Evolutionary conservation across 345 rosid genomes (phyloP).

Genomic region (Clarkia xantiana): DNA sequence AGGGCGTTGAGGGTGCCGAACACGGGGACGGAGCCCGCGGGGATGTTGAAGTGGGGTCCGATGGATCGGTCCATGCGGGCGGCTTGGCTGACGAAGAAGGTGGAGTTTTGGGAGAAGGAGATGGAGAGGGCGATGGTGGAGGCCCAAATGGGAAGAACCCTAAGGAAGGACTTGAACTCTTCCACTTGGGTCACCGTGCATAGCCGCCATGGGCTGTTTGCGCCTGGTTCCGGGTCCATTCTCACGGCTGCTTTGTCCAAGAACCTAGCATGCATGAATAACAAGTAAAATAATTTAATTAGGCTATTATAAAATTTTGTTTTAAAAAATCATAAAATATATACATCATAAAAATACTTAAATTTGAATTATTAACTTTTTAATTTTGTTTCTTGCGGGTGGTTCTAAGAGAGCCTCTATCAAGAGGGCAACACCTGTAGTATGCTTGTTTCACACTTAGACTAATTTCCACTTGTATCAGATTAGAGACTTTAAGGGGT

Average conservation of each 20-base stretch:
- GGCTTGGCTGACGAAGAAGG: conserved; percentile 41
- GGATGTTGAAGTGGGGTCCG: conserved; percentile 29
- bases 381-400: too few species aligned
- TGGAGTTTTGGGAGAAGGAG: conserved; percentile 32
- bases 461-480: too few species aligned
- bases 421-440: too few species aligned
- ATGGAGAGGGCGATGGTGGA: conserved; percentile 30
- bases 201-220: conserved; percentile 22
- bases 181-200: conserved; percentile 49
- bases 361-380: too few species aligned
- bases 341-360: too few species aligned
- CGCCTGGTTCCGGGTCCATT: conserved; percentile 7
- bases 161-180: conserved; percentile 29
- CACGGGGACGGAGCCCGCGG: conserved; percentile 30
- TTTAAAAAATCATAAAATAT: too few species aligned
- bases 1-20: conserved; percentile 31
- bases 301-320: too few species aligned
- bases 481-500: too few species aligned
- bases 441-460: too few species aligned
- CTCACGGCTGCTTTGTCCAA: conserved; percentile 34
- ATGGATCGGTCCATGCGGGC: conserved; percentile 29
- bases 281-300: too few species aligned
- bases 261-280: conserved; percentile 12
- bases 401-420: too few species aligned
- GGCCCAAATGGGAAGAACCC: conserved; percentile 43